Base-by-base conservation (phyloP, 345 rosid species). In the Citrus maxima region DNA sequence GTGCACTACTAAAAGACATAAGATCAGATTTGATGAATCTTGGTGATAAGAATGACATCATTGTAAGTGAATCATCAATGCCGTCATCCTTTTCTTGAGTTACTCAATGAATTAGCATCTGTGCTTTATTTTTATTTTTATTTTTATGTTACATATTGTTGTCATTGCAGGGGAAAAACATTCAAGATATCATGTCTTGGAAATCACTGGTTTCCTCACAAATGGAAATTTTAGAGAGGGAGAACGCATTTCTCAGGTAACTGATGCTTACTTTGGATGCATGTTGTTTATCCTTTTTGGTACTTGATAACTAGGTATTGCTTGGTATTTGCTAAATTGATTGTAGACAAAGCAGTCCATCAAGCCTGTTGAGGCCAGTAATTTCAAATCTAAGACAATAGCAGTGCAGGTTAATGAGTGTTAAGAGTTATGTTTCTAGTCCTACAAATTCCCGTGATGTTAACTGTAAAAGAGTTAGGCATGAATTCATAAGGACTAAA, bases 201-300 rank as follows among this genome's bases (percentile, higher is more conserved):
- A 85, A 85, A 80, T 82, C 83, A 64, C 49, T 59, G 59, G 79
- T 81, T 77, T 84, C 93, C 55, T 54, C 75, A 12, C 81, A 78
- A 70, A 67, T 88, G 75, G 86, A 88, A 77, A 55, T 70, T 75
- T 74, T 89, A 77, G 62, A 71, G 42, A 67, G 61, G 28, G 85
- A 86, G 24, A 88, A 86, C 80, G 75, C 80, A 54, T 59, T 73
- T 70, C 81, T 89, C 76, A 85, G 88, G 91, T 89, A 67, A 30
- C 65, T 71, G 7, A 7, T 34, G 42, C 34, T 70, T 72, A 19
- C 18, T 69, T 42, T 70, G 42, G 19, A 64, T 75, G 21, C 55
- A 64, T 40, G 2, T 6, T 30, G 65, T 63, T 75, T 34, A 58
- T 58, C 19, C 19, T 56, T 25, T 35, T 24, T 40, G n/a, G 22